Percentiles rank a stretch among this genome's conserved stretches.
These are phyloP conservation scores for Globisporangium heterothallicum DNA, from an alignment of 352 stramenopile species.

Conservation along the genomic window DNA sequence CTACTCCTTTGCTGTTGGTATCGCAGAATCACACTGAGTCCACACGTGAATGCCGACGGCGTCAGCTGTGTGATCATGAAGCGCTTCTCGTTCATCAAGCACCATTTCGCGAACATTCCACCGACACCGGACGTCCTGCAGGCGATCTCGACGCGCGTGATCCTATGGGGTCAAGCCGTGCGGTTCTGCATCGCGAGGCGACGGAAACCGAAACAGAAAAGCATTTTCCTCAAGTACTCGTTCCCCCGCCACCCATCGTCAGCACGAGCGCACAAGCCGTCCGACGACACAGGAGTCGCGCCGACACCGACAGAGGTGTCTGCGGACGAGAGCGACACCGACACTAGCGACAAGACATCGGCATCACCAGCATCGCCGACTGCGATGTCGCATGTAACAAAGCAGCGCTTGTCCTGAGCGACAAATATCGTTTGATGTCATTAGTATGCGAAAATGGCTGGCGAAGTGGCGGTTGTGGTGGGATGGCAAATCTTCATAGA, in stretches of 20 bases:
- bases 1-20: too few relatives aligned
- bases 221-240: slow-evolving; percentile 34
- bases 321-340: too few relatives aligned
- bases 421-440: too few relatives aligned
- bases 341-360: too few relatives aligned
- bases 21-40: slow-evolving; percentile 30
- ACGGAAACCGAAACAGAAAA: slow-evolving; percentile 22
- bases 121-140: slow-evolving; percentile 46
- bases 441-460: too few relatives aligned
- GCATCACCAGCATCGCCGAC: too few relatives aligned
- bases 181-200: slow-evolving; percentile 43
- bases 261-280: background rate
- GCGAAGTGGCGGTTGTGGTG: too few relatives aligned
- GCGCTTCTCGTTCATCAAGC: slow-evolving; percentile 64
- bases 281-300: background rate
- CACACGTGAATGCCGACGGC: slow-evolving; percentile 31
- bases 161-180: slow-evolving; percentile 60
- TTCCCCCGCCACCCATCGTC: slow-evolving; percentile 18
- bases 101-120: slow-evolving; percentile 41
- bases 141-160: slow-evolving; percentile 56
- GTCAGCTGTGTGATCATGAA: slow-evolving; percentile 45
- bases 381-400: too few relatives aligned
- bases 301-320: background rate
- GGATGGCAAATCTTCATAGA: too few relatives aligned
- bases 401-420: too few relatives aligned